Conservation (phyloP, 306 rosid genomes). For the Rubus idaeus region DNA sequence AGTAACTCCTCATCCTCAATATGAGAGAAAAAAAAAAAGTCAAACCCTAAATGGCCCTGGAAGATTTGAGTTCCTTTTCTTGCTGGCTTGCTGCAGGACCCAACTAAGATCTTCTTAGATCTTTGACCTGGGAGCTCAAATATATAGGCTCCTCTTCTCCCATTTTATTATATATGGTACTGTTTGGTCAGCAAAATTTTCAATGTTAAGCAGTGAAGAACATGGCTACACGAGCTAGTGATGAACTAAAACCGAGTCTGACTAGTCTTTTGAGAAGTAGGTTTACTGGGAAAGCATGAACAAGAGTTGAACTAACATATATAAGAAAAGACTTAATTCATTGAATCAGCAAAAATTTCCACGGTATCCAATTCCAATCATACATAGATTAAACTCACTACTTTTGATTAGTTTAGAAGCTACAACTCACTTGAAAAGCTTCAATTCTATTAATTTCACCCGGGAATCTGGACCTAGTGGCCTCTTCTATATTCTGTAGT, state of each 20-base stretch:
- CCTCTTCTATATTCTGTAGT: not conserved
- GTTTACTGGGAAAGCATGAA: not conserved
- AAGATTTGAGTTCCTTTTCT: not conserved
- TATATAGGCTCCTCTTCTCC: not conserved
- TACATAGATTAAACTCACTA: not conserved
- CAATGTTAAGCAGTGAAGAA: conserved; percentile 6
- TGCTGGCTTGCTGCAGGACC: not conserved
- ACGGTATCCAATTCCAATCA: not conserved
- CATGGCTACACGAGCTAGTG: conserved; percentile 19
- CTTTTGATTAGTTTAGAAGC: not conserved
- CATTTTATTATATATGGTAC: not conserved
- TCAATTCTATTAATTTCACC: not conserved
- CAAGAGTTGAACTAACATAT: not conserved
- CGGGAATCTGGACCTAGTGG: not conserved
- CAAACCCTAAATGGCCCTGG: not conserved
- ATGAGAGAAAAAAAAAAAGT: not conserved
- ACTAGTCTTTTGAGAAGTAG: conserved; percentile 18
- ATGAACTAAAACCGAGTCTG: not conserved
- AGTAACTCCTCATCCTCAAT: no score
- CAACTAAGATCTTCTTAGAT: conserved; percentile 9
- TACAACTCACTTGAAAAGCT: not conserved
- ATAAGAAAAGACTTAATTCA: conserved; percentile 6
- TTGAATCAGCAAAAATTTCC: not conserved
- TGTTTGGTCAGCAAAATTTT: not conserved
- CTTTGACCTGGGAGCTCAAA: not conserved